Base-by-base conservation (phyloP, 2,329 filamentous ascomycete genomes). In the Hysterium pulicare region DNA sequence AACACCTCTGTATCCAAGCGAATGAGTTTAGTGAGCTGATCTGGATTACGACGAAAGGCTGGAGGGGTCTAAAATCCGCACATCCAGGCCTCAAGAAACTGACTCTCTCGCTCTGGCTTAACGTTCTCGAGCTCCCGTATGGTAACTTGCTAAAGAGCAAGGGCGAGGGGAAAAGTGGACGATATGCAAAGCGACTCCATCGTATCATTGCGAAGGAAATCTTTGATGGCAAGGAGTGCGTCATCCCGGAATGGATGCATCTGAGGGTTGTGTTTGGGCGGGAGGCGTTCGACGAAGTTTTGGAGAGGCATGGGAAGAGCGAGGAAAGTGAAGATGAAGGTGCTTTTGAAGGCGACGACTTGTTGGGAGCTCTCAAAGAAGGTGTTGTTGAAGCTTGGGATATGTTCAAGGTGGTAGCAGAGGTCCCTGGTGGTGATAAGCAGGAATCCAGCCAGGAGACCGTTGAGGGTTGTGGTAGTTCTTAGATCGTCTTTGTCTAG, bases 241-340 rank as follows among this genome's bases (percentile, higher is more conserved):
- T 16, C 1, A 33, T 64, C 17, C 61, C 58, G 3, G 3, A 15
- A 9, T 62, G 55, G 55, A 51, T 59, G 22, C 20, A 53, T 15
- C 37, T 64, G 1, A 45, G 49, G 5, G 50, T 61, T 3, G 38
- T 62, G 10, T 60, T 64, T 31, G 33, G 44, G 3, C 54, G 53
- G 9, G 57, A 62, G 11, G 31, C 32, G 4, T 61, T 57, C 31
- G 41, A 30, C 3, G 26, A 45, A 5, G 13, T 8, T 20, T 26
- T 37, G 2, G 38, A 48, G n/a, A n/a, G n/a, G n/a, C n/a, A n/a
- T n/a, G n/a, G n/a, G n/a, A n/a, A n/a, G n/a, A n/a, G n/a, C n/a
- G n/a, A n/a, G n/a, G n/a, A n/a, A n/a, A n/a, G n/a, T n/a, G n/a
- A n/a, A n/a, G n/a, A n/a, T n/a, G n/a, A n/a, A n/a, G n/a, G n/a